Conservation (phyloP, 495 filamentous ascomycete species). For the Pyrenopolyporus hunteri region DNA sequence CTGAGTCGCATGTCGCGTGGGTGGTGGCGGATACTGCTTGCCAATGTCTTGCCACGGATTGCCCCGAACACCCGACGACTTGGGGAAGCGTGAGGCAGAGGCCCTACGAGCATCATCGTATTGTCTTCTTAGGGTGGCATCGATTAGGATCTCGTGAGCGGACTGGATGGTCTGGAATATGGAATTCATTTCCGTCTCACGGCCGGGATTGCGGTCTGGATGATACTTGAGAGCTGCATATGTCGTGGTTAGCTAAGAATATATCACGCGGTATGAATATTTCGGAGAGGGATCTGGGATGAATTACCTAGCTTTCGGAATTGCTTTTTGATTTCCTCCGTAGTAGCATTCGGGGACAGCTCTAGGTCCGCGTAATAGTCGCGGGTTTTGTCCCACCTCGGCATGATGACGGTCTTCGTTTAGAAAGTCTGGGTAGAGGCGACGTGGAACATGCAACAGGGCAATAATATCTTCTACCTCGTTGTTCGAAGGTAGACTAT, state of each 20-base stretch:
- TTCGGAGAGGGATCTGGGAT: background rate
- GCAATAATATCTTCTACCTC: background rate
- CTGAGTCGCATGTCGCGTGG: slow-evolving; percentile 48
- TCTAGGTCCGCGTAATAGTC: slow-evolving; percentile 91
- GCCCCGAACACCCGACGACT: slow-evolving; percentile 53
- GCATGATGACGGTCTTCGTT: slow-evolving; percentile 60
- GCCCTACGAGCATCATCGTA: slow-evolving; percentile 73
- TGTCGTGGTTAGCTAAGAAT: slow-evolving; percentile 1
- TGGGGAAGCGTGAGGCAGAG: slow-evolving; percentile 43
- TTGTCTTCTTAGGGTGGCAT: slow-evolving; percentile 68
- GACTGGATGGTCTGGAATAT: slow-evolving; percentile 86
- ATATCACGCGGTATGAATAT: background rate
- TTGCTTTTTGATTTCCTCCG: slow-evolving; percentile 80
- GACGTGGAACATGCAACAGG: slow-evolving; percentile 2
- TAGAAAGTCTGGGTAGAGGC: slow-evolving; percentile 6
- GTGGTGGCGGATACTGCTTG: slow-evolving; percentile 53
- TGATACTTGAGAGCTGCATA: slow-evolving; percentile 78
- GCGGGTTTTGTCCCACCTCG: slow-evolving; percentile 71
- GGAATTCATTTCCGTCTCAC: slow-evolving; percentile 74
- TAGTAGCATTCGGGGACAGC: slow-evolving; percentile 64
- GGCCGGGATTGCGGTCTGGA: slow-evolving; percentile 87
- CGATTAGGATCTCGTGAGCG: slow-evolving; percentile 81
- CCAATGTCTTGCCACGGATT: slow-evolving; percentile 59
- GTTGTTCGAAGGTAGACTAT: slow-evolving; percentile 9
- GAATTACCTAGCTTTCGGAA: slow-evolving; percentile 78